Percentiles rank a stretch among this genome's conserved stretches.
phyloP scores from a whole-genome alignment of 768 basidiomycete species.

The Hebeloma cylindrosporum region DNA sequence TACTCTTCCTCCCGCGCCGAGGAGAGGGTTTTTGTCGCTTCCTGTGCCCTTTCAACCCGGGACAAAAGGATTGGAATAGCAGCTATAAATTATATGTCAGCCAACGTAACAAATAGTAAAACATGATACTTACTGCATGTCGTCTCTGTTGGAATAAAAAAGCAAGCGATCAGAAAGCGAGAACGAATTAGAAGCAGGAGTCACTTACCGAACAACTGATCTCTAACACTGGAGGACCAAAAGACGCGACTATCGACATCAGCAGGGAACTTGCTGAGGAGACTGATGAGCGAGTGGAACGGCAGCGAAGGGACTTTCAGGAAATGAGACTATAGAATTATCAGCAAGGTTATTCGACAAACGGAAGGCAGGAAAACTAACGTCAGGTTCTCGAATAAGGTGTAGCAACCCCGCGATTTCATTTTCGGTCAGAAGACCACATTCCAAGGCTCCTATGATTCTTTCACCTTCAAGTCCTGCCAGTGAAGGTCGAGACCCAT shows the following conservation, averaged over 20 bases:
- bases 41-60: conserved; percentile 39
- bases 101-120: conserved; percentile 2
- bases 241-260: conserved; percentile 77
- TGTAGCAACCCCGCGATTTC: conserved; percentile 68
- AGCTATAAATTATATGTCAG: conserved; percentile 27
- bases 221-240: conserved; percentile 63
- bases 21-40: conserved; percentile 20
- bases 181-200: not conserved
- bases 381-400: conserved; percentile 77
- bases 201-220: conserved; percentile 64
- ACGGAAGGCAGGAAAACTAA: conserved; percentile 33
- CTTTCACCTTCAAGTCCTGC: conserved; percentile 59
- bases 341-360: conserved; percentile 14
- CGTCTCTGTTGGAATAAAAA: conserved; percentile 31
- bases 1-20: conserved; percentile 35
- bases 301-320: conserved; percentile 82
- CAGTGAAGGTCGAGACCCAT: conserved; percentile 66
- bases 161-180: conserved; percentile 9
- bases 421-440: conserved; percentile 62
- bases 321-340: conserved; percentile 66
- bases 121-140: conserved; percentile 31
- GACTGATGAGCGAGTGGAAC: conserved; percentile 74
- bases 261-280: conserved; percentile 75
- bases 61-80: conserved; percentile 60
- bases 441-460: conserved; percentile 59